These are phyloP conservation scores for Athelia psychrophila DNA, from an alignment of 1,284 basidiomycete species.

Conservation along the genomic window DNA sequence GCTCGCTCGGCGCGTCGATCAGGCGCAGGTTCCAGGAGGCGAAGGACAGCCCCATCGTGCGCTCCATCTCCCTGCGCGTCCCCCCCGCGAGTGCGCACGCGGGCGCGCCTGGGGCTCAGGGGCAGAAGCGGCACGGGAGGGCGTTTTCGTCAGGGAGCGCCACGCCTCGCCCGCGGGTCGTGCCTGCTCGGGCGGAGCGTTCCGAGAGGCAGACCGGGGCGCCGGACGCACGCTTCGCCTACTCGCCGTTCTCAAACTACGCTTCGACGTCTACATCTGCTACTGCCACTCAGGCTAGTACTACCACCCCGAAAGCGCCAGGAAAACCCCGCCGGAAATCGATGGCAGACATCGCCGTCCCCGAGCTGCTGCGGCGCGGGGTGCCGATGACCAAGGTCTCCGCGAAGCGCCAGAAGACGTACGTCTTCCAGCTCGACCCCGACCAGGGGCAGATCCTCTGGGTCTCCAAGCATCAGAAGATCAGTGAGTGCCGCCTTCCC, in stretches of 20 bases:
- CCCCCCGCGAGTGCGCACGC: too few relatives aligned
- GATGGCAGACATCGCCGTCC: slow-evolving; percentile 41
- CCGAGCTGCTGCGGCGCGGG: slow-evolving; percentile 53
- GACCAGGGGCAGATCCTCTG: slow-evolving; percentile 83
- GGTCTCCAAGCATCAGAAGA: slow-evolving; percentile 76
- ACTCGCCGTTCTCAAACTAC: background rate
- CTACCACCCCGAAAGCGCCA: slow-evolving; percentile 9
- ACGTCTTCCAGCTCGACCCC: slow-evolving; percentile 73
- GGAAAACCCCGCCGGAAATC: slow-evolving; percentile 7
- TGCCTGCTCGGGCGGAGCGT: background rate
- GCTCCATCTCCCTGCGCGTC: slow-evolving; percentile 12
- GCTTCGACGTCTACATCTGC: background rate
- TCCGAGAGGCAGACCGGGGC: background rate
- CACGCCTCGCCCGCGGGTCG: background rate
- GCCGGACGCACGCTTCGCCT: too few relatives aligned
- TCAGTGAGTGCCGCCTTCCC: slow-evolving; percentile 49
- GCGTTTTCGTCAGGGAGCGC: background rate
- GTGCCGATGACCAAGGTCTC: slow-evolving; percentile 88
- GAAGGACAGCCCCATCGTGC: slow-evolving; percentile 18
- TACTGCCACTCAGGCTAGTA: background rate
- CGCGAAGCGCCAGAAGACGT: slow-evolving; percentile 76
- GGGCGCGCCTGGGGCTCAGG: background rate
- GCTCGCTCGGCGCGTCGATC: slow-evolving; percentile 5
- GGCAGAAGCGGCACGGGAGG: slow-evolving; percentile 14
- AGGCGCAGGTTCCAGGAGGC: slow-evolving; percentile 10